Percentiles rank a stretch among this genome's conserved stretches.
These are phyloP conservation scores for Xanthoconium purpureum DNA, from an alignment of 768 basidiomycete species.

Conservation along the genomic window DNA sequence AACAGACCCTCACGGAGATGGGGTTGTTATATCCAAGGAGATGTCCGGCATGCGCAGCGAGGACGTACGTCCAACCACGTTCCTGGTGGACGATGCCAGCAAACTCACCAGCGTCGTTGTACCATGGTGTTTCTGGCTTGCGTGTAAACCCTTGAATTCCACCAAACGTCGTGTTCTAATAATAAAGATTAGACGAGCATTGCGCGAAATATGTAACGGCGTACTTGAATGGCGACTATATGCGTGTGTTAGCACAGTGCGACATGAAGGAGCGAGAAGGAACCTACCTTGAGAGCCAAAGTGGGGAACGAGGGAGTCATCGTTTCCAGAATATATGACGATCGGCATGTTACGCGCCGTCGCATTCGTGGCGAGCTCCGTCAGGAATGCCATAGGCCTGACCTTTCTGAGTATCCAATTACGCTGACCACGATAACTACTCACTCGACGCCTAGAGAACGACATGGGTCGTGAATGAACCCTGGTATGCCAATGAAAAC, in stretches of 20 bases:
- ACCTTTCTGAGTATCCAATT: background rate
- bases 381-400: constrained; percentile 62
- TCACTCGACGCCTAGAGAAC: constrained; percentile 33
- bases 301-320: constrained; percentile 62
- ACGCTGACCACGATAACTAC: constrained; percentile 3
- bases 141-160: constrained; percentile 72
- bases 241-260: constrained; percentile 1
- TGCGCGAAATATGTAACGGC: background rate
- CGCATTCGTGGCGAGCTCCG: constrained; percentile 63
- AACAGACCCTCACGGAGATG: constrained; percentile 38
- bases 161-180: constrained; percentile 76
- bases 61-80: constrained; percentile 51
- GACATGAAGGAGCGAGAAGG: background rate
- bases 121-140: constrained; percentile 66
- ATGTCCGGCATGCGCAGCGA: constrained; percentile 39
- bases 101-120: constrained; percentile 50
- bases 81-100: constrained; percentile 74
- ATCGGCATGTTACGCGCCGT: constrained; percentile 45
- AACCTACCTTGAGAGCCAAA: constrained; percentile 57
- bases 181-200: background rate
- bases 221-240: constrained; percentile 54
- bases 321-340: constrained; percentile 64
- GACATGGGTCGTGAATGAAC: background rate
- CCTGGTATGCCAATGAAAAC: background rate
- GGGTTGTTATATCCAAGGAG: constrained; percentile 36